Conservation (phyloP, 768 basidiomycete genomes). For the Clathrus columnatus region DNA sequence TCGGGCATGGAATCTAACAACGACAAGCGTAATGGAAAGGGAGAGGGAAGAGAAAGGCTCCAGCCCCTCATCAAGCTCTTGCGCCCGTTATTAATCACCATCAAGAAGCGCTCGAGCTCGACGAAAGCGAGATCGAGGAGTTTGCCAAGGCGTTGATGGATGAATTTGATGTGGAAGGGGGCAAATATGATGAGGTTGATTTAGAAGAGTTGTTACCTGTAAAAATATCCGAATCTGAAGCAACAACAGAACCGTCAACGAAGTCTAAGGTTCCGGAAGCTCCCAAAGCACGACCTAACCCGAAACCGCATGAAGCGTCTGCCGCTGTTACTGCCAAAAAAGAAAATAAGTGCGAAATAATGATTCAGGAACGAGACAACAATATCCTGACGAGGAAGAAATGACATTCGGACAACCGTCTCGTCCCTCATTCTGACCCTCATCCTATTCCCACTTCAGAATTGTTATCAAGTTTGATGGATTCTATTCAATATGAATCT, state of each 20-base stretch:
- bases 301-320: slow-evolving; percentile 19
- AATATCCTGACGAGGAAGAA: slow-evolving; percentile 39
- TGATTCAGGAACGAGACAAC: slow-evolving; percentile 2
- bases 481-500: not conserved
- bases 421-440: slow-evolving; percentile 14
- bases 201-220: slow-evolving; percentile 23
- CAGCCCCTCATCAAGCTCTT: too few species aligned
- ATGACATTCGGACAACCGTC: slow-evolving; percentile 42
- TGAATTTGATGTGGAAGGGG: slow-evolving; percentile 5
- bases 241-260: slow-evolving; percentile 17
- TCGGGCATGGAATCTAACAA: too few species aligned
- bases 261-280: not conserved
- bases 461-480: not conserved
- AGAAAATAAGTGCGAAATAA: slow-evolving; percentile 10
- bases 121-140: slow-evolving; percentile 3
- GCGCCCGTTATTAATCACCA: not conserved
- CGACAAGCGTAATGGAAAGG: too few species aligned
- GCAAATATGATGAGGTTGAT: slow-evolving; percentile 24
- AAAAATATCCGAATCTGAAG: slow-evolving; percentile 26
- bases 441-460: slow-evolving; percentile 7
- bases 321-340: not conserved
- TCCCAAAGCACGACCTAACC: slow-evolving; percentile 14
- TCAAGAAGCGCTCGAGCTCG: too few species aligned
- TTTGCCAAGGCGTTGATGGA: not conserved
- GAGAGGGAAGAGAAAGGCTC: too few species aligned